Conservation (phyloP, 768 basidiomycete species). For the Imleria badia region DNA sequence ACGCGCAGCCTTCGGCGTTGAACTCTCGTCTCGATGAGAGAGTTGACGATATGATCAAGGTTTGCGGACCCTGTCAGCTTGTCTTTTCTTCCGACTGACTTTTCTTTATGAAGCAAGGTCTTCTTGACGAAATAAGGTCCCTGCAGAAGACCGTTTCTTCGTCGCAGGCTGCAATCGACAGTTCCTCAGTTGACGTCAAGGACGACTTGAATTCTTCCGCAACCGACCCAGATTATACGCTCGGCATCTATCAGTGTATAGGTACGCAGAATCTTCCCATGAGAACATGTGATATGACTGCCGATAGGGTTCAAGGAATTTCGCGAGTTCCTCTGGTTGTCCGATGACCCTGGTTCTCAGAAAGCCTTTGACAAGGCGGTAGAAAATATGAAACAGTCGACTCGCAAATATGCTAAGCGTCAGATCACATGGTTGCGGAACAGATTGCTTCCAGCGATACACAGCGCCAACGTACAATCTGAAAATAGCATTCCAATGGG, state of each 20-base stretch:
- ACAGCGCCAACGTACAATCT: slow-evolving; percentile 43
- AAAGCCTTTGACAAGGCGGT: slow-evolving; percentile 54
- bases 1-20: slow-evolving; percentile 63
- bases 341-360: slow-evolving; percentile 38
- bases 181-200: not conserved
- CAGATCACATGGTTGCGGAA: slow-evolving; percentile 93
- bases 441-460: slow-evolving; percentile 77
- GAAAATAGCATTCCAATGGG: slow-evolving; percentile 25
- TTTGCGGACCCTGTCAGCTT: slow-evolving; percentile 26
- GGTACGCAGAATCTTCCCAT: slow-evolving; percentile 44
- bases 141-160: slow-evolving; percentile 37
- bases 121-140: slow-evolving; percentile 73
- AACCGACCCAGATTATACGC: slow-evolving; percentile 52
- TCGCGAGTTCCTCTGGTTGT: slow-evolving; percentile 54
- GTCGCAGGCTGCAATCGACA: not conserved
- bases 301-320: slow-evolving; percentile 90
- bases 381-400: slow-evolving; percentile 82
- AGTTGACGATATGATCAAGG: slow-evolving; percentile 89
- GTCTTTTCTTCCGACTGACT: not conserved
- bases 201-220: not conserved
- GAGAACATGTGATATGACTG: slow-evolving; percentile 6
- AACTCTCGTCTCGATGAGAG: slow-evolving; percentile 71
- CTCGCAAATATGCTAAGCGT: slow-evolving; percentile 86
- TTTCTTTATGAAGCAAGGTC: slow-evolving; percentile 54
- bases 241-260: slow-evolving; percentile 94